These are phyloP conservation scores for Coniella lustricola DNA, from an alignment of 2,329 filamentous ascomycete genomes.

Conservation along the genomic window DNA sequence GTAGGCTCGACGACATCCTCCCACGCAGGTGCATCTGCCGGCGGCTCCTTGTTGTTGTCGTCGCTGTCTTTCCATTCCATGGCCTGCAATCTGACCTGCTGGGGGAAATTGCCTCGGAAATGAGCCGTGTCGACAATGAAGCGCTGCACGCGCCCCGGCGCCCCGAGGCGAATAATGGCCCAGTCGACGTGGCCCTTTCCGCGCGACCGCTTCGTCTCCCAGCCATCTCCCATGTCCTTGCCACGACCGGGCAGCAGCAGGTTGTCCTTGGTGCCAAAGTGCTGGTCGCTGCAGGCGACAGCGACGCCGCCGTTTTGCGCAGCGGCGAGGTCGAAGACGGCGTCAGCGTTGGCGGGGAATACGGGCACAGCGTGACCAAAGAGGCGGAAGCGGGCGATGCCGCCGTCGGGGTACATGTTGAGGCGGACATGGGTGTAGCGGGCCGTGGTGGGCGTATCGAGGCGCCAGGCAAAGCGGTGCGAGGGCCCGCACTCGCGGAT, in stretches of 20 bases:
- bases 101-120: slow-evolving; percentile 78
- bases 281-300: slow-evolving; percentile 71
- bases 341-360: slow-evolving; percentile 58
- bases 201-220: slow-evolving; percentile 74
- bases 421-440: slow-evolving; percentile 73
- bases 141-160: slow-evolving; percentile 55
- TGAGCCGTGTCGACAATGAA: slow-evolving; percentile 74
- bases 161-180: slow-evolving; percentile 69
- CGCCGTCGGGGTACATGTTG: slow-evolving; percentile 81
- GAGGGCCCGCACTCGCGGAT: slow-evolving; percentile 67
- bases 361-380: slow-evolving; percentile 72
- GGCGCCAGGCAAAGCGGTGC: slow-evolving; percentile 66
- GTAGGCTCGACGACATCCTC: slow-evolving; percentile 56
- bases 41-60: slow-evolving; percentile 43
- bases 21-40: slow-evolving; percentile 46
- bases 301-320: slow-evolving; percentile 74
- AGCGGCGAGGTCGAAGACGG: slow-evolving; percentile 68
- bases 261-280: slow-evolving; percentile 78
- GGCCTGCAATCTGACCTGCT: slow-evolving; percentile 62
- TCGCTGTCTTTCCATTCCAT: slow-evolving; percentile 40
- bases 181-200: slow-evolving; percentile 70
- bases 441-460: slow-evolving; percentile 45
- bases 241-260: slow-evolving; percentile 71
- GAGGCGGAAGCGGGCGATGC: slow-evolving; percentile 72
- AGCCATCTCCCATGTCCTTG: slow-evolving; percentile 81